Evolutionary conservation across 1,139 yeast species (phyloP), one percentile per base, ranked within the genome.

Genomic region (Diutina siamensis): DNA sequence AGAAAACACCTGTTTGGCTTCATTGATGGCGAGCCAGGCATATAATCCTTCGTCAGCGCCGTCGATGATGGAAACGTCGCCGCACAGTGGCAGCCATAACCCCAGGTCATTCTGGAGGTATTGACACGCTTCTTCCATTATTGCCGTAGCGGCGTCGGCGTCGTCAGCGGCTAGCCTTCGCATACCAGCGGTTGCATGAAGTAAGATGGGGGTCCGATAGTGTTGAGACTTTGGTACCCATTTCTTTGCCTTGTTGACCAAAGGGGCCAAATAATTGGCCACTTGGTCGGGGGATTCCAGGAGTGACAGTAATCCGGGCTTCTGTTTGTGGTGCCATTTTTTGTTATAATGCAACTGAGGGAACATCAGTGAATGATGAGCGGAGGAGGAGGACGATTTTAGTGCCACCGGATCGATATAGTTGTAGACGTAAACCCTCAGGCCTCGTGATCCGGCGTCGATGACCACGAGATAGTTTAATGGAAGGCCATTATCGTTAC

Each of bases 101-200:
- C 71, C 67, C 1, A 84, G 74, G 45, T 78, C 65, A 9, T 57
- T 49, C 45, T 65, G 64, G 46, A 85, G 63, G 53, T 78, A 80
- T 3, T 58, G 48, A 59, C 95, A 86, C 1, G 81, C 72, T 40
- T 64, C 63, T 7, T 63, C 65, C 46, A 85, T 60, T 27, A 85
- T 68, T 40, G 76, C 72, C 1, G 67, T 63, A 0, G 79, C 81
- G 5, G 74, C 69, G 45, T 84, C 62, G n/a, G 79, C 59, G 34
- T 31, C 15, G 5, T 12, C 34, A 7, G 4, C 34, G 28, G 28
- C 5, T 7, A 25, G 5, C 28, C 28, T 10, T 44, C 94, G 65
- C 81, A 84, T 76, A 0, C 94, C 94, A 0, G 88, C 94, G 0
- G 94, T 84, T 0, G 92, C 84, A 58, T 82, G 87, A 28, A 85